A percentile compares a stretch with the other conserved stretches of the same genome.
Conservation (phyloP, 805 yeast genomes). For the Suhomyces faveliae region DNA sequence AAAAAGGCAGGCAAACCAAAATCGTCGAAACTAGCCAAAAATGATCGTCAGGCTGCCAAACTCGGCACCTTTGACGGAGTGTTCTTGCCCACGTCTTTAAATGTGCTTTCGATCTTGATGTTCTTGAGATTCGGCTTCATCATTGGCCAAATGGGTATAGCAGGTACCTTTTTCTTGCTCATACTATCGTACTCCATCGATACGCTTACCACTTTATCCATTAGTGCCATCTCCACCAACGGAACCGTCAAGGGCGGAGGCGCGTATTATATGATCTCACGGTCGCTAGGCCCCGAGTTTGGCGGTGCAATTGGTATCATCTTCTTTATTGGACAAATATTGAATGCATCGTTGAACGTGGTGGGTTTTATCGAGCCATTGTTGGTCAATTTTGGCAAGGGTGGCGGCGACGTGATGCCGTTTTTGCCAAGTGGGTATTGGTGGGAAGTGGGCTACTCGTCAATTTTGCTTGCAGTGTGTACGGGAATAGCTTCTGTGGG, state of each 20-base stretch:
- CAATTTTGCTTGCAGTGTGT: constrained; percentile 66
- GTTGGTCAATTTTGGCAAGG: constrained; percentile 68
- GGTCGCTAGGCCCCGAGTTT: constrained; percentile 95
- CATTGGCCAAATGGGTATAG: constrained; percentile 88
- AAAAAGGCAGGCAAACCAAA: background rate
- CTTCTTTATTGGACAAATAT: constrained; percentile 90
- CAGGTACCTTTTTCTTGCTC: constrained; percentile 70
- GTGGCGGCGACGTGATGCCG: constrained; percentile 52
- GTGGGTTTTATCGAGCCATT: constrained; percentile 95
- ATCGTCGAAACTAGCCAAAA: background rate
- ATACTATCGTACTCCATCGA: constrained; percentile 76
- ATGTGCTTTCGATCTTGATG: constrained; percentile 92
- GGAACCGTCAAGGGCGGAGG: constrained; percentile 99
- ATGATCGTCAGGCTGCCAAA: constrained; percentile 33
- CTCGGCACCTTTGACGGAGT: constrained; percentile 86
- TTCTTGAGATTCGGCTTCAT: constrained; percentile 93
- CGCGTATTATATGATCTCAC: constrained; percentile 94
- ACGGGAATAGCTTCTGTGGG: constrained; percentile 79
- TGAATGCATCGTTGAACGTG: constrained; percentile 88
- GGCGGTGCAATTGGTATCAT: constrained; percentile 97
- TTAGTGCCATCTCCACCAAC: constrained; percentile 94
- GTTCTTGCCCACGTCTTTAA: constrained; percentile 88
- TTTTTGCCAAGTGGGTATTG: constrained; percentile 69
- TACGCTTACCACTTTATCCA: constrained; percentile 80
- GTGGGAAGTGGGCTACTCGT: constrained; percentile 70